Evolutionary conservation across 2,329 filamentous ascomycete species (phyloP).

Genomic region (Colletotrichum filicis): DNA sequence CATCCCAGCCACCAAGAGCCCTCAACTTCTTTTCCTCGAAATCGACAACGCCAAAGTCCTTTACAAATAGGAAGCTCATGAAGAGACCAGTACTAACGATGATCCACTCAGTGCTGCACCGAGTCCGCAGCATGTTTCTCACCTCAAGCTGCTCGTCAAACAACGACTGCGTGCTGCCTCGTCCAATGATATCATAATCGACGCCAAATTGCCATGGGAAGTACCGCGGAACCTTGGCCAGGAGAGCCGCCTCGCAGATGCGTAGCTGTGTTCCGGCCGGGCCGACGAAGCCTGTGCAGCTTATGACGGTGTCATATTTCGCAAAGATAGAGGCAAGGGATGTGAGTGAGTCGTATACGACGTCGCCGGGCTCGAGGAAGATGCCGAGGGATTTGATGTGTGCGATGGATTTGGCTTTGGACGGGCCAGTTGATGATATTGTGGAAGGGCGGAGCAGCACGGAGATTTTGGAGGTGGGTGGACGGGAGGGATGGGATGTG

Average conservation of each 20-base stretch:
- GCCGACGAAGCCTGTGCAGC: constrained; percentile 69
- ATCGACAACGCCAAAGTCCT: constrained; percentile 72
- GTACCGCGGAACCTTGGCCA: constrained; percentile 61
- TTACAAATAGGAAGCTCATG: constrained; percentile 75
- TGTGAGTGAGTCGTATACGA: constrained; percentile 47
- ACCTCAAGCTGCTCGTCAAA: constrained; percentile 77
- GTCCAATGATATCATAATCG: constrained; percentile 74
- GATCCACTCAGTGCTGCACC: constrained; percentile 65
- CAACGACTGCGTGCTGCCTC: constrained; percentile 68
- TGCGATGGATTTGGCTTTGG: constrained; percentile 48
- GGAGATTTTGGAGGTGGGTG: constrained; percentile 51
- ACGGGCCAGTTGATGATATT: constrained; percentile 50
- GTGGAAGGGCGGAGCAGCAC: constrained; percentile 65
- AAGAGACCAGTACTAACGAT: constrained; percentile 78
- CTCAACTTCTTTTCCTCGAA: constrained; percentile 52
- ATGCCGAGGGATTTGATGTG: constrained; percentile 51
- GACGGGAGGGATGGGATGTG: constrained; percentile 53
- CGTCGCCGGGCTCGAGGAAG: constrained; percentile 56
- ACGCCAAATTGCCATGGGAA: constrained; percentile 82
- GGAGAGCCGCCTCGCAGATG: constrained; percentile 64
- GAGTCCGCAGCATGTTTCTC: constrained; percentile 59
- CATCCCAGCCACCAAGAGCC: constrained; percentile 71
- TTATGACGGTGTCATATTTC: constrained; percentile 65
- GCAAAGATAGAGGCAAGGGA: constrained; percentile 55
- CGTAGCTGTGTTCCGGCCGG: constrained; percentile 67